Percentiles rank a stretch among this genome's conserved stretches.
Conservation (phyloP, 2,329 filamentous ascomycete genomes). For the Peltaster fructicola region DNA sequence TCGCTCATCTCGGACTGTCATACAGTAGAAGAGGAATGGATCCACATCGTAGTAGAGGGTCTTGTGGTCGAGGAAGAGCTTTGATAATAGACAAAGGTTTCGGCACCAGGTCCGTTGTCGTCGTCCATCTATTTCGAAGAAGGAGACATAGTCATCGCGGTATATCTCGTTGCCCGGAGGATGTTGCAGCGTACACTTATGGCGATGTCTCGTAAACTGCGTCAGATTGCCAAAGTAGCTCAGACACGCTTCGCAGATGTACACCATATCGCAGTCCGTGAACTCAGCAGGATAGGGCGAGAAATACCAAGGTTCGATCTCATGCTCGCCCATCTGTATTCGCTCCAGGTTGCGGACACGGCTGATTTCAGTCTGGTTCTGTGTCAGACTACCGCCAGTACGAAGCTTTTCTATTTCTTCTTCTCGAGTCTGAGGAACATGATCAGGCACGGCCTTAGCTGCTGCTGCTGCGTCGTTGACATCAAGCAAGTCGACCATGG, state of each 20-base stretch:
- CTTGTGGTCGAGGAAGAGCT: slow-evolving; percentile 95
- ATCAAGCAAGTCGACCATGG: slow-evolving; percentile 34
- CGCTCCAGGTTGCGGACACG: slow-evolving; percentile 88
- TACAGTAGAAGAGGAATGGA: slow-evolving; percentile 95
- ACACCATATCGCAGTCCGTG: slow-evolving; percentile 74
- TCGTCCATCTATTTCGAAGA: slow-evolving; percentile 92
- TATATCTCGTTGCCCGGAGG: slow-evolving; percentile 98
- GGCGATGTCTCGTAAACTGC: slow-evolving; percentile 68
- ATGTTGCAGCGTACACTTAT: slow-evolving; percentile 79
- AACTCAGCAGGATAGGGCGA: slow-evolving; percentile 88
- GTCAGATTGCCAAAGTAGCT: slow-evolving; percentile 73
- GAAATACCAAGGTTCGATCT: slow-evolving; percentile 98
- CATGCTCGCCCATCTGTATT: slow-evolving; percentile 81
- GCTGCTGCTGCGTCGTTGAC: slow-evolving; percentile 33
- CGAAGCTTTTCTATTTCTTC: slow-evolving; percentile 93
- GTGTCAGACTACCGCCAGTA: slow-evolving; percentile 93
- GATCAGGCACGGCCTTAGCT: slow-evolving; percentile 33
- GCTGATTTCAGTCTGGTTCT: slow-evolving; percentile 92
- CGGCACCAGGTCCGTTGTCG: slow-evolving; percentile 92
- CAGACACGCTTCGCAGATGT: slow-evolving; percentile 94
- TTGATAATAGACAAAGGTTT: slow-evolving; percentile 83
- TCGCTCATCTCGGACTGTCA: slow-evolving; percentile 75
- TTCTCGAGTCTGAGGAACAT: slow-evolving; percentile 50
- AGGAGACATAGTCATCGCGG: slow-evolving; percentile 79
- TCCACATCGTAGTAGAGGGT: slow-evolving; percentile 99